Conservation (phyloP, 2,329 filamentous ascomycete genomes). For the Alternaria ethzedia region DNA sequence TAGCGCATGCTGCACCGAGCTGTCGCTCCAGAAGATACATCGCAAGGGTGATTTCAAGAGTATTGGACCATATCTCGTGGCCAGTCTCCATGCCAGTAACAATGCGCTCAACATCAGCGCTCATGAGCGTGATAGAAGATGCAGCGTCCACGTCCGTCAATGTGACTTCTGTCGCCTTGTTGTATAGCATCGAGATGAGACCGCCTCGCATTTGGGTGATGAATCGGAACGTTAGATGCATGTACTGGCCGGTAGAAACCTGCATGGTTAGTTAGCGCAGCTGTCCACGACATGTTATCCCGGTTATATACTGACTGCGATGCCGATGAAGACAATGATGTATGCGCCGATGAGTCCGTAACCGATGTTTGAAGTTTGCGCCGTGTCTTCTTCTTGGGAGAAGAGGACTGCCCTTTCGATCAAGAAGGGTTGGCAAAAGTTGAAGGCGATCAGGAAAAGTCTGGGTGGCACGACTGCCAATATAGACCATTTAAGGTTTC, state of each 20-base stretch:
- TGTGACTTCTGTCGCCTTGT: constrained; percentile 37
- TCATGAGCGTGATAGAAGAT: constrained; percentile 45
- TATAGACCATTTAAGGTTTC: constrained; percentile 38
- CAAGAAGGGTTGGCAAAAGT: constrained; percentile 47
- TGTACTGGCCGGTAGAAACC: constrained; percentile 44
- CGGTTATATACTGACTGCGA: constrained; percentile 32
- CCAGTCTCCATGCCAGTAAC: constrained; percentile 43
- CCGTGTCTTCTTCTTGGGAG: constrained; percentile 22
- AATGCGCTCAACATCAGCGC: constrained; percentile 46
- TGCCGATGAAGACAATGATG: constrained; percentile 43
- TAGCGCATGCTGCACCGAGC: constrained; percentile 56
- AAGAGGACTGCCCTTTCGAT: constrained; percentile 41
- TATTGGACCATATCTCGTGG: constrained; percentile 45
- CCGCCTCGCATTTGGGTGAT: constrained; percentile 47
- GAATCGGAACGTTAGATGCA: constrained; percentile 43
- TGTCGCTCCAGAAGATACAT: constrained; percentile 57
- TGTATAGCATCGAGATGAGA: constrained; percentile 46
- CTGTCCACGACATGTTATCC: background rate
- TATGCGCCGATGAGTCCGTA: constrained; percentile 45
- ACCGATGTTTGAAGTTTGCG: constrained; percentile 35
- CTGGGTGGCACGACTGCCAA: constrained; percentile 39
- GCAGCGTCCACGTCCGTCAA: constrained; percentile 40
- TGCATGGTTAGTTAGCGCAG: constrained; percentile 21
- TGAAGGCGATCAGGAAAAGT: constrained; percentile 44
- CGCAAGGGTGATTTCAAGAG: constrained; percentile 54